phyloP scores from a whole-genome alignment of 2,329 filamentous ascomycete genomes.

The Botryotinia globosa region DNA sequence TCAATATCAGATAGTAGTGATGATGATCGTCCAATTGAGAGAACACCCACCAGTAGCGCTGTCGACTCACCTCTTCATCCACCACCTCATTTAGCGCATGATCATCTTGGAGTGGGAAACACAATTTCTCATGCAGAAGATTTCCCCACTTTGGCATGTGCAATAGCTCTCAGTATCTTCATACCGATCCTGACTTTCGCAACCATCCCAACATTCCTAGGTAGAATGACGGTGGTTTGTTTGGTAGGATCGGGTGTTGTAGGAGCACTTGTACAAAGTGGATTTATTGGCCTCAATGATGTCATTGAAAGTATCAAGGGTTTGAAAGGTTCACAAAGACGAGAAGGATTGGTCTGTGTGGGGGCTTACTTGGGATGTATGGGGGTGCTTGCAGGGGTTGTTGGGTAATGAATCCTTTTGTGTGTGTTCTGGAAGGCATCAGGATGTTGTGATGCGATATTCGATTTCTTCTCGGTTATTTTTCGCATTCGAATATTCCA shows the following conservation, averaged over 20 bases:
- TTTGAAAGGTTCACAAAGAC: conserved; percentile 21
- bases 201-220: conserved; percentile 54
- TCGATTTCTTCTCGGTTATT: too few species aligned
- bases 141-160: conserved; percentile 41
- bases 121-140: conserved; percentile 36
- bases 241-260: conserved; percentile 50
- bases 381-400: conserved; percentile 34
- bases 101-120: background rate
- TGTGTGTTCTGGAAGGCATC: background rate
- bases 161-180: conserved; percentile 52
- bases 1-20: conserved; percentile 1
- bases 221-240: conserved; percentile 55
- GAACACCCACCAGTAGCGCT: background rate
- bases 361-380: conserved; percentile 35
- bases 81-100: background rate
- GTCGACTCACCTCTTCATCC: conserved; percentile 11
- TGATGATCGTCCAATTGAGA: background rate
- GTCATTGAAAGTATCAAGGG: background rate
- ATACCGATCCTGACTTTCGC: conserved; percentile 58
- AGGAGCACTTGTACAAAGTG: conserved; percentile 28
- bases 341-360: conserved; percentile 31
- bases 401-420: conserved; percentile 17
- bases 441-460: background rate
- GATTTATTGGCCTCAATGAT: conserved; percentile 18
- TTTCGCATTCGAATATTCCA: background rate